A percentile compares a stretch with the other conserved stretches of the same genome.
Conservation (phyloP, 1,284 basidiomycete genomes). For the Ganoderma boninense region DNA sequence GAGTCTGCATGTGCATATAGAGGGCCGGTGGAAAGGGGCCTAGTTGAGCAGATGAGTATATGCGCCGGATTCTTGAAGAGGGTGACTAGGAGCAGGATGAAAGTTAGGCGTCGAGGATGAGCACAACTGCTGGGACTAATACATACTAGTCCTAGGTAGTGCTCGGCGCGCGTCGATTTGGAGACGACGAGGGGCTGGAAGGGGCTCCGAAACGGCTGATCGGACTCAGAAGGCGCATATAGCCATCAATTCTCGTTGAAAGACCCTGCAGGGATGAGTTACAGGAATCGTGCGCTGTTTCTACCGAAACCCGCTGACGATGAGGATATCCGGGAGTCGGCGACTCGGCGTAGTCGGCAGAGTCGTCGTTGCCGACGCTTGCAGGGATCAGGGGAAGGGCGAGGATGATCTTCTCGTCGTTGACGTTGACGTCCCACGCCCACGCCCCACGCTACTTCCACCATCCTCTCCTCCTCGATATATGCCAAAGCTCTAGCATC, state of each 20-base stretch:
- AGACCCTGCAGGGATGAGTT: neutral
- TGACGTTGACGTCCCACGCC: no score
- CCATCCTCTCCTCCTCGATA: neutral
- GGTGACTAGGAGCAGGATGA: no score
- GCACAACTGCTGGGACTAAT: neutral
- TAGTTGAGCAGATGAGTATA: no score
- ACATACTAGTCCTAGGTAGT: neutral
- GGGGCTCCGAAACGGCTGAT: neutral
- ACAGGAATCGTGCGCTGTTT: neutral
- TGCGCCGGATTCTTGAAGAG: no score
- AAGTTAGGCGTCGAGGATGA: no score
- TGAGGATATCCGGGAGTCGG: neutral
- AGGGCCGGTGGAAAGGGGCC: no score
- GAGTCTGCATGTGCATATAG: no score
- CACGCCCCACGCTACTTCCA: neutral
- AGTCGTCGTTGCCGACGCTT: neutral
- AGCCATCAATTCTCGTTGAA: neutral
- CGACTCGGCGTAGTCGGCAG: neutral
- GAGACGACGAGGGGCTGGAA: neutral
- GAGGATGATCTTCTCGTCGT: no score
- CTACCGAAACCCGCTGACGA: neutral
- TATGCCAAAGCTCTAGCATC: neutral
- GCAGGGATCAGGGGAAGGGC: no score
- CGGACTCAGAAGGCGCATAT: neutral
- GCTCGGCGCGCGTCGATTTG: neutral